Base-by-base conservation (phyloP, 371 early-diverging fungal species). In the Apophysomyces ossiformis region DNA sequence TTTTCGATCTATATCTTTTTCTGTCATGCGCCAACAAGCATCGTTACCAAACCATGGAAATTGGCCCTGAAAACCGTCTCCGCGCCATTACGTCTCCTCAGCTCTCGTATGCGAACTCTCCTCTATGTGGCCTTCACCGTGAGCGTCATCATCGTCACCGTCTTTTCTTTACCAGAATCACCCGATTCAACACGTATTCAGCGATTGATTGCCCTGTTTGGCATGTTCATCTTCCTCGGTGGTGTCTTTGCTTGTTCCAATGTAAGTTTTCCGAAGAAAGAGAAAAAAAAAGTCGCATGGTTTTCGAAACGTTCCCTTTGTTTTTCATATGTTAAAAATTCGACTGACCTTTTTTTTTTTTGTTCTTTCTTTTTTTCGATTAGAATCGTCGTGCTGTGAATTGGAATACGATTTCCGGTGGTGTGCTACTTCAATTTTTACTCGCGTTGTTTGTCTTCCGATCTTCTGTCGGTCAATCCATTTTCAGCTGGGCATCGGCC, bases 371-470 rank as follows among this genome's bases (percentile, higher is more conserved):
- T 32, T n/a, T 9, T 11, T 12, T 7, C 35, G n/a, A 46, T 21
- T 63, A 82, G 79, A 77, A 91, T 71, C 86, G 83, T 54, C 73
- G 60, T n/a, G 67, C 71, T 41, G 88, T 95, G 65, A 79, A 83
- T 37, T 91, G 92, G 91, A 83, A 82, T 72, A 92, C 91, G 35
- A 89, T 94, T 37, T 73, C 82, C 56, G 84, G 84, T 58, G 94
- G 93, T 7, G 78, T 90, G 47, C 69, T 91, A 13, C 50, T 92
- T 71, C 94, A 95, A 72, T 90, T 89, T 69, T 44, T 90, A 38
- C 75, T 95, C 43, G 95, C 89, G n/a, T 75, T 93, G 57, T 82
- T 95, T 67, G 90, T 94, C 44, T 82, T 94, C 68, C 84, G 87
- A 66, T 87, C 92, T 54, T 63, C 73, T 5, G 83, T 86, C 68